Base-by-base conservation (phyloP, 805 yeast genomes). In the Blastobotrys peoriensis region DNA sequence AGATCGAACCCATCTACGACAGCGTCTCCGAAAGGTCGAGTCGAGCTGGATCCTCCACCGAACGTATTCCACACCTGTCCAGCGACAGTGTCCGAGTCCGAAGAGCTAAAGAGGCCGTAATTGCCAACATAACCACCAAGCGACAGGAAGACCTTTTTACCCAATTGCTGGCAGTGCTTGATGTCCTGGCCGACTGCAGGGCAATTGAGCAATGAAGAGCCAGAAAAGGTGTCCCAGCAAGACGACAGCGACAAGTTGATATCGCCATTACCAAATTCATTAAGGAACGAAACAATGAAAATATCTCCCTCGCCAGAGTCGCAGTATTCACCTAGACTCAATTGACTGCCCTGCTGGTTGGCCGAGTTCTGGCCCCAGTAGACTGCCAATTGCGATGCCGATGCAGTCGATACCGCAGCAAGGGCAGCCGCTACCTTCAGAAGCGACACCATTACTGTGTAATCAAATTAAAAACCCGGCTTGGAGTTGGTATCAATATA, bases 331-430 rank as follows among this genome's bases (percentile, higher is more conserved):
- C 69, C 60, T 4, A 78, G 62, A 2, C 60, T 56, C 21, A 66
- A 56, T 48, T 72, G 75, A 5, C 68, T 57, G 3, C 82, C 82
- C 16, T 73, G 77, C 13, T 25, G 8, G 30, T 25, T 25, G 8
- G 13, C 30, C 6, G 86, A 76, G 50, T 75, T 72, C 63, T 85
- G 94, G 40, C 95, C 95, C 94, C 94, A 85, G 65, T 85, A 85
- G 4, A 83, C 30, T 25, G 30, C 30, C 71, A 16, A 81, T 93
- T 25, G 30, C 13, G 8, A 8, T 8, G 30, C 30, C 8, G 30
- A 25, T n/a, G n/a, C n/a, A n/a, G n/a, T n/a, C n/a, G n/a, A n/a
- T n/a, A n/a, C n/a, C n/a, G n/a, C n/a, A n/a, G n/a, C n/a, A n/a
- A n/a, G n/a, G n/a, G n/a, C n/a, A n/a, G n/a, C n/a, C n/a, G n/a